Base-by-base conservation (phyloP, 306 rosid genomes). In the Cajanus cajan region DNA sequence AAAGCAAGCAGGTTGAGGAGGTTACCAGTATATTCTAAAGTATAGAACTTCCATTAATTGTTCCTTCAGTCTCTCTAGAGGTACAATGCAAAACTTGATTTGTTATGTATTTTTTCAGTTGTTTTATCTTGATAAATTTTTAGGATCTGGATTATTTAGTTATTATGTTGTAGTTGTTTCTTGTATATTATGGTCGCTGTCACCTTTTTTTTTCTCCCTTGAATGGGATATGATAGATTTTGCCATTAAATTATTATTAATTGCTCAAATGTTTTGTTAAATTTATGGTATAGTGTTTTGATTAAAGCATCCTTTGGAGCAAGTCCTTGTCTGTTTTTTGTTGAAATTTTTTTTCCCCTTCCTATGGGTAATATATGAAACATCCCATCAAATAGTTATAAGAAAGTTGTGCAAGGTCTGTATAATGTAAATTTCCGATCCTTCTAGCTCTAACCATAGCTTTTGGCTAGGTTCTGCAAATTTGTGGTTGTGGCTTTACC, bases 1-100 rank as follows among this genome's bases (percentile, higher is more conserved):
- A 89, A 90, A 91, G 97, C 97, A 82, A 79, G 91, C 98, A 91
- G 94, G 94, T 93, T 91, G 98, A 88, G 97, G 98, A 90, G 89
- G 92, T 90, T n/a, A n/a, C n/a, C n/a, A n/a, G 86, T 87, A 79
- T 84, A 76, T 78, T 67, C 87, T 70, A 86, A 89, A 89, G 80
- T 89, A 79, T 87, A 90, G 82, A 87, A 86, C 94, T 82, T 85
- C 94, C 80, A 63, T 92, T 92, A 92, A 89, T 90, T 86, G 89
- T 90, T 76, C 81, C 91, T 87, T 86, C 93, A 59, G 92, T 80
- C 96, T 79, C 80, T 52, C 86, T 86, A 79, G 89, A 94, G 98
- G 98, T 94, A 94, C 93, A 68, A 71, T 80, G 81, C 89, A 84
- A 81, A 85, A 76, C 83, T 87, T 84, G 81, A 88, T 86, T 89